phyloP scores from a whole-genome alignment of 1,139 yeast genomes.

The Nakaseomyces nivariensis region DNA sequence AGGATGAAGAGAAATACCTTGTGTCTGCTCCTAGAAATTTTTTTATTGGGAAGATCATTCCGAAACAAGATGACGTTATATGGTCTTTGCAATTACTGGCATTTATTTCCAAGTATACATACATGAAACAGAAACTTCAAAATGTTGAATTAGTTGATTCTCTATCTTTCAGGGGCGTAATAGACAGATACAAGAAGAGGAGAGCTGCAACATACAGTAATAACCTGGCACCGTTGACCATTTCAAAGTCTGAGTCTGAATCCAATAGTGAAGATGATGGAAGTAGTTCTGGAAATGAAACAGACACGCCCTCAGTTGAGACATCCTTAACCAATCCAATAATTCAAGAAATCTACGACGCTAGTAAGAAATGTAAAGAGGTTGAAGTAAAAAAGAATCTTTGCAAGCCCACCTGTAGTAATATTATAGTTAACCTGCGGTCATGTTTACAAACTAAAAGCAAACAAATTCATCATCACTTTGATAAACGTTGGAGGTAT shows the following conservation, averaged over 20 bases:
- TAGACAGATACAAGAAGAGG: constrained; percentile 17
- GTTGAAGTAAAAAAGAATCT: background rate
- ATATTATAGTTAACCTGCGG: constrained; percentile 4
- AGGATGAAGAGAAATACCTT: constrained; percentile 10
- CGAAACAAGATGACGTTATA: constrained; percentile 84
- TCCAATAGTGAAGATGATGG: background rate
- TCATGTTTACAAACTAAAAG: background rate
- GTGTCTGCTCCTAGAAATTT: constrained; percentile 50
- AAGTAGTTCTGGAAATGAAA: background rate
- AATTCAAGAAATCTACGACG: background rate
- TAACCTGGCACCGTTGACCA: background rate
- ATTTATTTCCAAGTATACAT: constrained; percentile 83
- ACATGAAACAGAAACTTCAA: constrained; percentile 63
- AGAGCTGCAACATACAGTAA: background rate
- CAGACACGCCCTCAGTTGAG: background rate
- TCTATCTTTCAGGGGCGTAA: constrained; percentile 29
- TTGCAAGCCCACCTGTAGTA: constrained; percentile 7
- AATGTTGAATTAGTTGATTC: constrained; percentile 51
- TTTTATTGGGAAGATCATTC: constrained; percentile 67
- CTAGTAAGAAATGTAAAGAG: background rate
- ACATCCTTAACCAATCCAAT: background rate
- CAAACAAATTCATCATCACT: background rate
- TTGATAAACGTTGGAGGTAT: constrained; percentile 13
- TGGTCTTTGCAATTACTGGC: constrained; percentile 91
- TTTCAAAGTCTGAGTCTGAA: background rate